A percentile compares a stretch with the other conserved stretches of the same genome.
Conservation (phyloP, 129 eudicot species). For the Flaveria linearis region DNA sequence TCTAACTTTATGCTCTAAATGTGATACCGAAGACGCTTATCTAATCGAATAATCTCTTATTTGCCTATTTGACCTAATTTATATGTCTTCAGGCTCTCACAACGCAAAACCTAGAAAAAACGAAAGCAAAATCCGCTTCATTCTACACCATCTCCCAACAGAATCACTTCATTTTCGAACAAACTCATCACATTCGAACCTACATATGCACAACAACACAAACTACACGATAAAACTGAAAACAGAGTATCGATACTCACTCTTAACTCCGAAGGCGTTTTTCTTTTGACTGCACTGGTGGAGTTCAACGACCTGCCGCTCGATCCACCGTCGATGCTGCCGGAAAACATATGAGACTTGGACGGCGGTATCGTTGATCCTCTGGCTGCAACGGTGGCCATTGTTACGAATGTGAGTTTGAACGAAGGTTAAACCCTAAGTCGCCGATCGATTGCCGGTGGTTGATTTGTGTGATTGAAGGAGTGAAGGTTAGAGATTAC, state of each 20-base stretch:
- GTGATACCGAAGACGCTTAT: neutral
- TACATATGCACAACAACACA: neutral
- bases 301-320: constrained; percentile 12
- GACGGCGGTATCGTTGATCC: constrained; percentile 43
- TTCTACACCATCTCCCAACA: neutral
- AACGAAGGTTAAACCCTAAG: neutral
- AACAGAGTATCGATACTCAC: constrained; percentile 32
- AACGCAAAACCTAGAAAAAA: neutral
- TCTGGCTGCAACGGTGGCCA: constrained; percentile 64
- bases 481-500: neutral
- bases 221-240: neutral
- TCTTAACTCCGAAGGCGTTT: constrained; percentile 81
- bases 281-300: constrained; percentile 45
- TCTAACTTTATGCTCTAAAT: neutral
- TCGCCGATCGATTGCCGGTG: neutral
- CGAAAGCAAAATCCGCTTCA: neutral
- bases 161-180: neutral
- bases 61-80: constrained; percentile 10
- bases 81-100: neutral
- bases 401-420: neutral
- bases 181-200: neutral
- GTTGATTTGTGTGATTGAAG: neutral
- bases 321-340: constrained; percentile 26
- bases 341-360: constrained; percentile 39
- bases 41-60: neutral